Conservation (phyloP, 805 yeast species). For the Hyphopichia homilentoma region DNA sequence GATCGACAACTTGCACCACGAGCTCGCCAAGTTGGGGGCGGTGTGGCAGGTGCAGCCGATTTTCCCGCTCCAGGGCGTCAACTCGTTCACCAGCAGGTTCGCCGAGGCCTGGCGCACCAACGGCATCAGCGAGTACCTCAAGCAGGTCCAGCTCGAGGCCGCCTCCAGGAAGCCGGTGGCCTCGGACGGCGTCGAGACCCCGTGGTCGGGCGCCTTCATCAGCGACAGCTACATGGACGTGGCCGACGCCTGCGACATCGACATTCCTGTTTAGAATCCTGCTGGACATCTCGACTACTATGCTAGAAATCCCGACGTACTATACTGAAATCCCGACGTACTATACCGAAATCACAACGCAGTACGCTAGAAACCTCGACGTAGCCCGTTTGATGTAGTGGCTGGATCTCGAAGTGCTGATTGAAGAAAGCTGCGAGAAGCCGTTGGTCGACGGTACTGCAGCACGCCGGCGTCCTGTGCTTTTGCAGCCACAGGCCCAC, state of each 20-base stretch:
- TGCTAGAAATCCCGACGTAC: no score
- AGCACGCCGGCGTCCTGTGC: no score
- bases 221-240: slow-evolving; percentile 14
- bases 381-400: no score
- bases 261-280: slow-evolving; percentile 2
- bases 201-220: slow-evolving; percentile 15
- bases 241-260: slow-evolving; percentile 9
- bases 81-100: slow-evolving; percentile 3
- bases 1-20: slow-evolving; percentile 6
- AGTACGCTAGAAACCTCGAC: no score
- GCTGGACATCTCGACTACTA: no score
- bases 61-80: slow-evolving; percentile 7
- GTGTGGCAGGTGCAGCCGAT: slow-evolving; percentile 12
- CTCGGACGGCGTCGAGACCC: slow-evolving; percentile 2
- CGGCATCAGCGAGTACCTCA: slow-evolving; percentile 8
- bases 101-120: slow-evolving; percentile 7
- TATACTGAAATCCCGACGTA: no score
- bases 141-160: slow-evolving; percentile 7
- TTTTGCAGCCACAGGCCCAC: no score
- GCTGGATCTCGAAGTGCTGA: no score
- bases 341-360: no score
- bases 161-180: not conserved
- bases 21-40: slow-evolving; percentile 9
- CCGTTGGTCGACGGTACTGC: no score
- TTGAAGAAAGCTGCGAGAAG: no score